Conservation (phyloP, 192 early-diverging fungal species). For the Diversispora eburnea region DNA sequence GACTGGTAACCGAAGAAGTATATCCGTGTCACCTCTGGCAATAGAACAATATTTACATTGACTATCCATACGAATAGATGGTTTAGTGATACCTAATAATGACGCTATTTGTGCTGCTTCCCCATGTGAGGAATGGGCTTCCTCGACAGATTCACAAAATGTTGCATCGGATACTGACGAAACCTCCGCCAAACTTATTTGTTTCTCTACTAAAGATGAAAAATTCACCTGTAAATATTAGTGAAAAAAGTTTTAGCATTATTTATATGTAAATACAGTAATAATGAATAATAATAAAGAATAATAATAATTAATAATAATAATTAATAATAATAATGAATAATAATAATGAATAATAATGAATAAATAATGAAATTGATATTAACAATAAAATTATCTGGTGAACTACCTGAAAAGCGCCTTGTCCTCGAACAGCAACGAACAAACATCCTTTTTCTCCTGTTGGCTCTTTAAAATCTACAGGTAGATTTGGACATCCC, state of each 20-base stretch:
- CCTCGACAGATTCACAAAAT: slow-evolving; percentile 96
- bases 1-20: slow-evolving; percentile 85
- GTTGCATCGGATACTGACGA: slow-evolving; percentile 54
- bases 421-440: slow-evolving; percentile 80
- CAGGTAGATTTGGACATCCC: slow-evolving; percentile 78
- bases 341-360: no score
- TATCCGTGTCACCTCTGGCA: slow-evolving; percentile 88
- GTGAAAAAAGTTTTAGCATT: neutral
- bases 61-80: slow-evolving; percentile 90
- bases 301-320: no score
- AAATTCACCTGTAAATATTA: slow-evolving; percentile 30
- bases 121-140: slow-evolving; percentile 83
- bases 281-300: no score
- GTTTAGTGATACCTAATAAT: slow-evolving; percentile 74
- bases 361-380: neutral
- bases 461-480: slow-evolving; percentile 54
- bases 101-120: slow-evolving; percentile 74
- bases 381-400: neutral
- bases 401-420: slow-evolving; percentile 78
- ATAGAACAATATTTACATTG: slow-evolving; percentile 96
- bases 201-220: slow-evolving; percentile 49
- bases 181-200: slow-evolving; percentile 59
- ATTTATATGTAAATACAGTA: no score
- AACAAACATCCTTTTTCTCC: slow-evolving; percentile 78
- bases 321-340: no score